A percentile compares a stretch with the other conserved stretches of the same genome.
phyloP scores from a whole-genome alignment of 78 protist genomes.

The Polysphondylium violaceum region DNA sequence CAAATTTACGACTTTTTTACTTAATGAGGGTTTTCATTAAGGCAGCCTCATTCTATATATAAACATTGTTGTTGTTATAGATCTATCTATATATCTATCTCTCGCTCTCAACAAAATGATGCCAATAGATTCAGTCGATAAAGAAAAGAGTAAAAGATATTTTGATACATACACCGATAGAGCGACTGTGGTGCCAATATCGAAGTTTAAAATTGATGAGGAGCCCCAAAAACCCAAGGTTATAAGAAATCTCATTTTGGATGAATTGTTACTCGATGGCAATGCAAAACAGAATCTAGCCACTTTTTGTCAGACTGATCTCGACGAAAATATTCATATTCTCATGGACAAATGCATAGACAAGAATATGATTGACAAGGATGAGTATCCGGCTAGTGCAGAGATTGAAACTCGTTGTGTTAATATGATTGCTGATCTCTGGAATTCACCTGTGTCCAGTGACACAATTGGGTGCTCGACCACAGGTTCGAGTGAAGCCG shows the following conservation, averaged over 20 bases:
- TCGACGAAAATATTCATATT: conserved; percentile 6
- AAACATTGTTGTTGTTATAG: too few species aligned
- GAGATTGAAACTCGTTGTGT: conserved; percentile 61
- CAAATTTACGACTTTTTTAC: too few species aligned
- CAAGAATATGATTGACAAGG: conserved; percentile 56
- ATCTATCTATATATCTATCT: too few species aligned
- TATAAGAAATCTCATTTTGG: conserved; percentile 25
- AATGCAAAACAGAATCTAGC: conserved; percentile 27
- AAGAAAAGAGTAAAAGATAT: too few species aligned
- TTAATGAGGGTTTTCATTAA: too few species aligned
- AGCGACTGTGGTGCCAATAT: background rate
- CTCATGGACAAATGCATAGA: conserved; percentile 49
- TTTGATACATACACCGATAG: background rate
- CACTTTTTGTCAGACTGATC: conserved; percentile 5
- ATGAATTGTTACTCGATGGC: conserved; percentile 37
- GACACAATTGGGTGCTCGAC: conserved; percentile 34
- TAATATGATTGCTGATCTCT: conserved; percentile 32
- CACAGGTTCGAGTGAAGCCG: conserved; percentile 56
- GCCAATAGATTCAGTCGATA: too few species aligned
- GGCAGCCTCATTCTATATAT: too few species aligned
- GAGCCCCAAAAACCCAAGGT: conserved; percentile 14
- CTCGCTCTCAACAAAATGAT: too few species aligned
- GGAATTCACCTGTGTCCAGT: conserved; percentile 23
- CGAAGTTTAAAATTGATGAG: conserved; percentile 14
- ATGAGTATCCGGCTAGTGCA: conserved; percentile 50